phyloP scores from a whole-genome alignment of 257 asterid genomes.

The Capsicum chinense region DNA sequence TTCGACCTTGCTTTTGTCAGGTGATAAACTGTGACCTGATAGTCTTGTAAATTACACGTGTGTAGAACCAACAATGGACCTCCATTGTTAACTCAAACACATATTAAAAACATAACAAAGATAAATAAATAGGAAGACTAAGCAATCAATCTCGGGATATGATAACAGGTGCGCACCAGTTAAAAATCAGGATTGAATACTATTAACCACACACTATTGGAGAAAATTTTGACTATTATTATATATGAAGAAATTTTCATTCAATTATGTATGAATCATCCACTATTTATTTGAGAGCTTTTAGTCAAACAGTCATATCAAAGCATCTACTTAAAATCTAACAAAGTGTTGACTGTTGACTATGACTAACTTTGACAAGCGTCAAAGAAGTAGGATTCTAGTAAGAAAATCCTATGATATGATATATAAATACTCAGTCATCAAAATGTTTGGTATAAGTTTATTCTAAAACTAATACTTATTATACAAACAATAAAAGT shows the following conservation, averaged over 20 bases:
- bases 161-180: neutral
- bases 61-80: neutral
- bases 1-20: neutral
- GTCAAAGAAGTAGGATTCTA: neutral
- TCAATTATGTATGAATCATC: neutral
- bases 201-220: neutral
- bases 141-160: neutral
- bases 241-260: neutral
- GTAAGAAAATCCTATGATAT: neutral
- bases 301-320: neutral
- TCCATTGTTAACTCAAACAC: neutral
- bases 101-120: neutral
- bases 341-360: neutral
- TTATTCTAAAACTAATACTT: neutral
- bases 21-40: neutral
- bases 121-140: neutral
- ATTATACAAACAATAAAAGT: neutral
- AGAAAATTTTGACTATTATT: neutral
- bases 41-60: no score
- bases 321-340: neutral
- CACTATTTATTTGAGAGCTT: neutral
- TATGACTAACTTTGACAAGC: neutral
- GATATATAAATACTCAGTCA: neutral
- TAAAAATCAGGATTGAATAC: neutral
- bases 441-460: neutral